Conservation (phyloP, 2,329 filamentous ascomycete species). For the Fusarium tanahbumbuense region DNA sequence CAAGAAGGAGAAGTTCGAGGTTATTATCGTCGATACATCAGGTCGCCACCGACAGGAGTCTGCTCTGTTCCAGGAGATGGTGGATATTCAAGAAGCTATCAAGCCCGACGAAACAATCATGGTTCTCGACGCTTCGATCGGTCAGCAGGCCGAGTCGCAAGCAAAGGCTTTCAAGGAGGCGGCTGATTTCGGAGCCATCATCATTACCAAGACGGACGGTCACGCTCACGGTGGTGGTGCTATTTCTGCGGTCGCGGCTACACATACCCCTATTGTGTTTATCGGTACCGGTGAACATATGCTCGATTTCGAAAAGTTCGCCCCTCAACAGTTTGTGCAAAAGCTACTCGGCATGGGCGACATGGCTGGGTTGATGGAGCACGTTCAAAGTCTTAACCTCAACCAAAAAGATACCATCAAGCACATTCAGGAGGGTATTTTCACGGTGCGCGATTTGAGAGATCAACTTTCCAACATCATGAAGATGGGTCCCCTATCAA, state of each 20-base stretch:
- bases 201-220: conserved; percentile 98
- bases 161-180: conserved; percentile 97
- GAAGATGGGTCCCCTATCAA: conserved; percentile 98
- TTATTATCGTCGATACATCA: conserved; percentile 98
- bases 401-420: conserved; percentile 99
- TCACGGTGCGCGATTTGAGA: conserved; percentile 91
- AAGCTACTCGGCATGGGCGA: conserved; percentile 98
- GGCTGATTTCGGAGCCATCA: conserved; percentile 96
- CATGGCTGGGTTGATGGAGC: conserved; percentile 93
- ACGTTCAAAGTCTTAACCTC: conserved; percentile 93
- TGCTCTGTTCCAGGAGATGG: conserved; percentile 96
- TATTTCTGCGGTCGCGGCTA: conserved; percentile 96
- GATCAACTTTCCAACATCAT: conserved; percentile 98
- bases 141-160: conserved; percentile 94
- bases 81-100: conserved; percentile 92
- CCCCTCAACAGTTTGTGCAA: conserved; percentile 90
- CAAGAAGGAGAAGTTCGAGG: conserved; percentile 97
- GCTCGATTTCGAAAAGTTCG: conserved; percentile 92
- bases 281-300: conserved; percentile 98
- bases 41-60: conserved; percentile 95
- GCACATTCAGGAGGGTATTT: conserved; percentile 96
- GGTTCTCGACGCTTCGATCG: conserved; percentile 96
- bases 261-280: conserved; percentile 96
- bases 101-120: conserved; percentile 95
- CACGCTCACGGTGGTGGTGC: conserved; percentile 95